phyloP scores from a whole-genome alignment of 2,329 filamentous ascomycete species.

The Diaporthe amygdali region DNA sequence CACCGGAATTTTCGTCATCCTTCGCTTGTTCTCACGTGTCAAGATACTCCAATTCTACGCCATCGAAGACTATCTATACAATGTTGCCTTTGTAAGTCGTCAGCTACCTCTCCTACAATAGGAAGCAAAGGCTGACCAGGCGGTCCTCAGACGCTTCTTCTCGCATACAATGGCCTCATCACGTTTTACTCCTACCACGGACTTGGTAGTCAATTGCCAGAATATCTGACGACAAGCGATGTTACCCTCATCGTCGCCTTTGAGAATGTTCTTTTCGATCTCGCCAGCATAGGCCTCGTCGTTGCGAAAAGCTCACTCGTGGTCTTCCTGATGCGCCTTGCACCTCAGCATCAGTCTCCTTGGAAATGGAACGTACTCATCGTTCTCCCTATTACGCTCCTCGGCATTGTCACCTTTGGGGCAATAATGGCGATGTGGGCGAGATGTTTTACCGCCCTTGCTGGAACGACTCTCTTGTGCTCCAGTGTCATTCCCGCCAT shows the following conservation, averaged over 20 bases:
- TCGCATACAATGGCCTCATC: constrained; percentile 26
- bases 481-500: constrained; percentile 16
- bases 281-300: constrained; percentile 22
- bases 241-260: constrained; percentile 19
- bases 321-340: constrained; percentile 24
- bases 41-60: constrained; percentile 27
- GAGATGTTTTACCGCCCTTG: constrained; percentile 20
- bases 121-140: not conserved
- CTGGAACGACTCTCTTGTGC: constrained; percentile 15
- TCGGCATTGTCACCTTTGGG: constrained; percentile 26
- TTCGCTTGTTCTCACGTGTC: constrained; percentile 21
- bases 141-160: constrained; percentile 18
- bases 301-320: constrained; percentile 23
- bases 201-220: constrained; percentile 23
- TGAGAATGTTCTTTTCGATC: constrained; percentile 25
- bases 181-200: constrained; percentile 25
- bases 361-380: constrained; percentile 18
- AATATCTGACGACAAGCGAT: constrained; percentile 19
- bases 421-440: constrained; percentile 27
- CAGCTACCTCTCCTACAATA: too few relatives aligned
- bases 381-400: constrained; percentile 24
- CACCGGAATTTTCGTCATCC: constrained; percentile 22
- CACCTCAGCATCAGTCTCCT: constrained; percentile 21
- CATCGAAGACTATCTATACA: constrained; percentile 25
- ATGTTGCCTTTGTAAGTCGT: constrained; percentile 24